Evolutionary conservation across 495 filamentous ascomycete species (phyloP), one percentile per base, ranked within the genome.

Genomic region (Penicillium goetzii): DNA sequence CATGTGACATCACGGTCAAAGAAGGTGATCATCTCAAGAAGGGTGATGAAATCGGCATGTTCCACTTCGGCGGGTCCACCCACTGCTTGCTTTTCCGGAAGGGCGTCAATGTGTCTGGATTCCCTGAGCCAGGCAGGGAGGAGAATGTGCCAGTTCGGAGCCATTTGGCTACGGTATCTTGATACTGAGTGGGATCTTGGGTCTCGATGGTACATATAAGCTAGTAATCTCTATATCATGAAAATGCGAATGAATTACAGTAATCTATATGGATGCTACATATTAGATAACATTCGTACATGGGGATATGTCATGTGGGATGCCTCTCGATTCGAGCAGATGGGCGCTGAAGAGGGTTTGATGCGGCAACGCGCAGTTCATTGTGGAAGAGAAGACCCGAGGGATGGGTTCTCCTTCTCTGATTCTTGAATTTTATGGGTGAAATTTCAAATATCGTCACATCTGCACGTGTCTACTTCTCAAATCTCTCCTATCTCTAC

Each of bases 11-110:
- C 38, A 85, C 83, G 3, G 86, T 90, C 2, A 75, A 76, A 59
- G 80, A 84, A 54, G 89, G 88, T 0, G 80, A 90, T 69, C 75
- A 78, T 36, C 65, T 91, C 11, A 73, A 71, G 14, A 91, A 90
- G 75, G 89, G 89, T 17, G 84, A 91, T 10, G 73, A 89, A 71
- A 74, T 86, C 41, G 89, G 88, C 23, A 90, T 89, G 88, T 91
- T 91, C 71, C 89, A 91, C 70, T 91, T 88, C 73, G 89, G 89
- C 15, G 89, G 89, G 5, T 86, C 82, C 11, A 86, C 83, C 6
- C 82, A 89, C 64, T 88, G 85, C 61, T 63, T 91, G 65, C 63
- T 91, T 1, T 90, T 91, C 61, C 58, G 69, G 25, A 71, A 71
- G 56, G 66, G 64, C 25, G 70, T 74, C 5, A 52, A 74, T 45